Evolutionary conservation across 208 protist genomes (phyloP).

Genomic region (Leishmania tarentolae): DNA sequence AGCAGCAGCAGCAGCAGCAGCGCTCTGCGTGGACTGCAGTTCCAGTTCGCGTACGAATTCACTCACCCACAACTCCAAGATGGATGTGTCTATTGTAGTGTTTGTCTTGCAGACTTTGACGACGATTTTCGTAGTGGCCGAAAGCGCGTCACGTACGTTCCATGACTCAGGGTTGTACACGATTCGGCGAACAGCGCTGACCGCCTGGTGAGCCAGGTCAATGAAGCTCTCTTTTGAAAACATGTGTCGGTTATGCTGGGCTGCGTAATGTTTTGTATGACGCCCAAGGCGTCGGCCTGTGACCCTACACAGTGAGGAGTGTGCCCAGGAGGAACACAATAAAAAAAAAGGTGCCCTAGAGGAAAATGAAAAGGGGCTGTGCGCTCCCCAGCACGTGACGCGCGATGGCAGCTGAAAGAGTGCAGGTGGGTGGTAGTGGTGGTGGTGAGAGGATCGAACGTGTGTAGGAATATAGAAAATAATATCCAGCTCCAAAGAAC

Average conservation of each 20-base stretch:
- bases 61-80: constrained; percentile 20
- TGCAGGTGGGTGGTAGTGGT: background rate
- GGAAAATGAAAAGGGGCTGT: background rate
- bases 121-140: constrained; percentile 52
- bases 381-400: background rate
- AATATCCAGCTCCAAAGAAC: background rate
- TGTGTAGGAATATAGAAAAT: background rate
- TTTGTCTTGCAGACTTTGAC: constrained; percentile 48
- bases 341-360: background rate
- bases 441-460: background rate
- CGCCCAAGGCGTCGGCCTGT: background rate
- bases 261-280: background rate
- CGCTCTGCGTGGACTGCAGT: constrained; percentile 6
- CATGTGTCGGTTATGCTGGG: constrained; percentile 28
- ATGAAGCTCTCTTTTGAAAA: constrained; percentile 56
- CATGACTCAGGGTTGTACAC: constrained; percentile 39
- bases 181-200: constrained; percentile 56
- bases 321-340: background rate
- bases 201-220: constrained; percentile 67
- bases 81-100: constrained; percentile 14
- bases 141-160: constrained; percentile 39
- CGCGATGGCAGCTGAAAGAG: background rate
- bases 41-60: constrained; percentile 31
- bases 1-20: background rate
- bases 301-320: background rate